Base-by-base conservation (phyloP, 169 alveolate species). In the Eimeria acervulina region DNA sequence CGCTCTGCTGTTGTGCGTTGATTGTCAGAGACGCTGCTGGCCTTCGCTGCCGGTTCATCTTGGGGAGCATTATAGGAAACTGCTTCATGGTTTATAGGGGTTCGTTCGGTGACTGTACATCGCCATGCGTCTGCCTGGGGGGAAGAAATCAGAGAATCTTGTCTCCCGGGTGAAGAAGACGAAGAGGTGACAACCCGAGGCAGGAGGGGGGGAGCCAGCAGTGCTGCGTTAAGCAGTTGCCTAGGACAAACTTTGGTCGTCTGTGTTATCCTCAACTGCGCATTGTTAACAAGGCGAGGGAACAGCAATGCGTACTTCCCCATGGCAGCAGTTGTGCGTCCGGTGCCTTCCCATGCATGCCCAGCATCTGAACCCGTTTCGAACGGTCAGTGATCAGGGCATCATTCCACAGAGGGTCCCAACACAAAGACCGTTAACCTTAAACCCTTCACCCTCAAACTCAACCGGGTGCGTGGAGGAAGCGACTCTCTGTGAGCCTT, bases 171-270 rank as follows among this genome's bases (percentile, higher is more conserved):
- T 1, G 40, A 38, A 19, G 55, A 8, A 72, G 51, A 38, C 31
- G 84, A 10, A 51, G 89, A 36, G 63, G 89, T 2, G 12, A 28
- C 36, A 47, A 40, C 42, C 21, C 38, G 66, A 42, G 55, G 55
- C 13, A 51, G 89, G 28, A 80, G 42, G 6, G 66, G 66, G n/a
- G 92, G 92, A 15, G 76, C 92, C 92, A 84, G 92, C 76, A 84
- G 92, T 8, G 92, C 92, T 84, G 92, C 92, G 12, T 84, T 78
- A 4, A 84, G 78, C 78, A 84, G 59, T 31, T 84, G 92, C 76
- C 36, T 52, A 55, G 92, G 92, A n/a, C 74, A 31, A n/a, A 84
- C 92, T 52, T 55, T 52, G 40, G 47, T 31, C 36, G 78, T 84
- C 52, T 84, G 92, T 36, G 78, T 84, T 84, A 84, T 84, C 78